Conservation (phyloP, 179 eudicot species). For the Actinidia polygama region DNA sequence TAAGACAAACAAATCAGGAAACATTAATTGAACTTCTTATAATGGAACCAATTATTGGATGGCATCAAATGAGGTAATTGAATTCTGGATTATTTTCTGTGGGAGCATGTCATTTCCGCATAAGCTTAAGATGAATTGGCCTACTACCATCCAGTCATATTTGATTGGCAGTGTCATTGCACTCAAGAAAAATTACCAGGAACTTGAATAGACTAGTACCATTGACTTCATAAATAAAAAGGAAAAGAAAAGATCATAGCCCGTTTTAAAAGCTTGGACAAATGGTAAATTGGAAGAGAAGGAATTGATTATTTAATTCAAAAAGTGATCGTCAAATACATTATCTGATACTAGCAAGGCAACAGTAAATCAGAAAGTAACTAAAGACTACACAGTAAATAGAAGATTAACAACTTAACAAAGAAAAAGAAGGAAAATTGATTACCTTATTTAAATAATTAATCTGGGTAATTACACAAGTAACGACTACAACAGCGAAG, state of each 20-base stretch:
- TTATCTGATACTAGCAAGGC: neutral
- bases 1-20: neutral
- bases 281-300: neutral
- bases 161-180: neutral
- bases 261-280: neutral
- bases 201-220: neutral
- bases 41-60: neutral
- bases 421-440: neutral
- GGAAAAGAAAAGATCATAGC: no score
- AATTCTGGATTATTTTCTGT: neutral
- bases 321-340: neutral
- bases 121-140: neutral
- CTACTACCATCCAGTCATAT: neutral
- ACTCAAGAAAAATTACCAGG: neutral
- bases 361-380: neutral
- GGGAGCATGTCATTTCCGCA: neutral
- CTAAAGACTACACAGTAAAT: neutral
- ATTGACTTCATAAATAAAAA: neutral
- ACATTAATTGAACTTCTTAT: neutral
- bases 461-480: constrained; percentile 78
- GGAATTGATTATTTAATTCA: neutral
- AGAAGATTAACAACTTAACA: no score
- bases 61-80: neutral
- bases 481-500: constrained; percentile 58
- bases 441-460: constrained; percentile 84